Conservation (phyloP, 2,329 filamentous ascomycete genomes). For the Pseudomassariella vexata region DNA sequence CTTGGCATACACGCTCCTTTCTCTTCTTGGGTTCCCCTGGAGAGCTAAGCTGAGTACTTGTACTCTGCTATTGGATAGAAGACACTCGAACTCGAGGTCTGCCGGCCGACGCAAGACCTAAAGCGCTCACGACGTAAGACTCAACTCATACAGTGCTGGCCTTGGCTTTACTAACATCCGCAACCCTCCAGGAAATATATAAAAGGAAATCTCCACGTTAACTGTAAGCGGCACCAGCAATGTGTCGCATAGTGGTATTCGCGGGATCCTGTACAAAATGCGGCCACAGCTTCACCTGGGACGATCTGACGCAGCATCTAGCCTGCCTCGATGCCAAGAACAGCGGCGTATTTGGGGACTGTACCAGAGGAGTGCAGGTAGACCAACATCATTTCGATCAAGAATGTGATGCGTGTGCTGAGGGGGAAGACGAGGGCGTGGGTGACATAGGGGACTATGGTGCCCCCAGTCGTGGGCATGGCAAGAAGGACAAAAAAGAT, state of each 20-base stretch:
- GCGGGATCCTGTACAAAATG: conserved; percentile 38
- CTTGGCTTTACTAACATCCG: neutral
- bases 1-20: too few relatives aligned
- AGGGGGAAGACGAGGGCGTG: conserved; percentile 33
- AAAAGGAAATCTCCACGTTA: neutral
- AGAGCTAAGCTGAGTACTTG: too few relatives aligned
- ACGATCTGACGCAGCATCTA: conserved; percentile 38
- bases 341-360: conserved; percentile 37
- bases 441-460: conserved; percentile 29
- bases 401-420: conserved; percentile 38
- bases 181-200: neutral
- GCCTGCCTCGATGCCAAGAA: conserved; percentile 46
- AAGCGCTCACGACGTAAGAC: too few relatives aligned
- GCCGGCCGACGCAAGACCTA: too few relatives aligned
- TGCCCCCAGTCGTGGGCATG: conserved; percentile 5
- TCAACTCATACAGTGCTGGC: too few relatives aligned
- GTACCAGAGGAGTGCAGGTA: conserved; percentile 30
- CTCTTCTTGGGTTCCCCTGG: too few relatives aligned
- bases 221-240: conserved; percentile 13
- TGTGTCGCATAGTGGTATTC: conserved; percentile 43
- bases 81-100: too few relatives aligned
- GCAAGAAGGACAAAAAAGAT: conserved; percentile 6
- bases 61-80: too few relatives aligned
- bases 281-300: conserved; percentile 32
- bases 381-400: conserved; percentile 42